Conservation (phyloP, 2,329 filamentous ascomycete species). For the Pseudomassariella vexata region DNA sequence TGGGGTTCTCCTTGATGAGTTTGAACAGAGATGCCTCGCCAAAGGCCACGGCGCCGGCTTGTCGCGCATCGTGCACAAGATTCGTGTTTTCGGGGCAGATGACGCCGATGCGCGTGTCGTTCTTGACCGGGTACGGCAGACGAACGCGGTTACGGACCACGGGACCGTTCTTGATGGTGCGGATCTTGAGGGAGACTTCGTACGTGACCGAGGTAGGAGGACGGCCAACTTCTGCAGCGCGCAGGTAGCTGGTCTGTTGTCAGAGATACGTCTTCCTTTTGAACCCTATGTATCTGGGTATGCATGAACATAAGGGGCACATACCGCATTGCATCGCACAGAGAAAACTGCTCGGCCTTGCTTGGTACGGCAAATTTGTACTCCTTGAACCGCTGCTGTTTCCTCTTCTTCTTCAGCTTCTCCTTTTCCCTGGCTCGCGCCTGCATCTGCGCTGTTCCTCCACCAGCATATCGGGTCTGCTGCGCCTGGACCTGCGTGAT, state of each 20-base stretch:
- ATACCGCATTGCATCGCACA: conserved; percentile 91
- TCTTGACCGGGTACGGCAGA: conserved; percentile 84
- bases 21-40: conserved; percentile 86
- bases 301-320: conserved; percentile 13
- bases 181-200: conserved; percentile 78
- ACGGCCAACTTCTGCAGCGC: conserved; percentile 84
- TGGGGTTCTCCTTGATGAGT: conserved; percentile 59
- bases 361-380: conserved; percentile 60
- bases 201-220: conserved; percentile 74
- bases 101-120: conserved; percentile 82
- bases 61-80: conserved; percentile 65
- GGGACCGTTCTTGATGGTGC: conserved; percentile 78
- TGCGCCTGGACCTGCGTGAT: no score
- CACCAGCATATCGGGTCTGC: conserved; percentile 36
- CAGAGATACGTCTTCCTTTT: no score
- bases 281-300: conserved; percentile 7
- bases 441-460: conserved; percentile 19
- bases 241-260: conserved; percentile 75
- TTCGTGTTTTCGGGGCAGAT: conserved; percentile 80
- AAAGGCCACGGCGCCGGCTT: conserved; percentile 74
- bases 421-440: conserved; percentile 45
- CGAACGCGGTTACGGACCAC: conserved; percentile 82
- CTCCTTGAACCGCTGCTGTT: conserved; percentile 59
- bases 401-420: conserved; percentile 49
- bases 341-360: conserved; percentile 65